These are phyloP conservation scores for Stipa capillata DNA, from an alignment of 176 grass and related monocot species.

Conservation along the genomic window DNA sequence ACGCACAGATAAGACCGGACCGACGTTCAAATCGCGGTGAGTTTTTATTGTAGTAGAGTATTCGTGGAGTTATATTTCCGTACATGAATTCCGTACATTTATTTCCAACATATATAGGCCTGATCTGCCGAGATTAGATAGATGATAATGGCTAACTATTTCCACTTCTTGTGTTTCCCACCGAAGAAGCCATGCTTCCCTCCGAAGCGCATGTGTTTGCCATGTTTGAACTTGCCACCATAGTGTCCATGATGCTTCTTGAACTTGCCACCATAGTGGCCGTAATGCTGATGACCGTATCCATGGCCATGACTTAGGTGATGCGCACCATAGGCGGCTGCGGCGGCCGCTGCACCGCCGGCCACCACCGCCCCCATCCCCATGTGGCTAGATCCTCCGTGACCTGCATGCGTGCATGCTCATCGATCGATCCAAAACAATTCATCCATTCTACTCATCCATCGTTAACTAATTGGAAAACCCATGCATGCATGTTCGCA, in stretches of 20 bases:
- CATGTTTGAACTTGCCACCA: neutral
- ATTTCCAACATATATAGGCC: neutral
- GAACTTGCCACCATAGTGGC: neutral
- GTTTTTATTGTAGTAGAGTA: no score
- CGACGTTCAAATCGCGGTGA: no score
- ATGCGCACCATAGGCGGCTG: neutral
- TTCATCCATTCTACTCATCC: no score
- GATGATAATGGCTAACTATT: no score
- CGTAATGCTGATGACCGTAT: neutral
- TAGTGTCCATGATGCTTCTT: neutral
- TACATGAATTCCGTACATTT: no score
- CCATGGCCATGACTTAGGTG: neutral
- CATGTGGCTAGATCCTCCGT: neutral
- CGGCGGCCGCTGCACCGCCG: neutral
- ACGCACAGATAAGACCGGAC: no score
- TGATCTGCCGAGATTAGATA: no score
- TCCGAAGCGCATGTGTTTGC: neutral
- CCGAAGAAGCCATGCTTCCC: neutral
- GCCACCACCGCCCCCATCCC: neutral
- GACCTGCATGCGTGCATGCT: no score
- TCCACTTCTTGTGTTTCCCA: slow-evolving; percentile 1
- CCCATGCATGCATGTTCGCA: no score
- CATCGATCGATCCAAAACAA: no score
- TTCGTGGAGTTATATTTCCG: no score
- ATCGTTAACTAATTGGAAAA: no score